These are phyloP conservation scores for Prunus salicina DNA, from an alignment of 306 rosid genomes.

Conservation along the genomic window DNA sequence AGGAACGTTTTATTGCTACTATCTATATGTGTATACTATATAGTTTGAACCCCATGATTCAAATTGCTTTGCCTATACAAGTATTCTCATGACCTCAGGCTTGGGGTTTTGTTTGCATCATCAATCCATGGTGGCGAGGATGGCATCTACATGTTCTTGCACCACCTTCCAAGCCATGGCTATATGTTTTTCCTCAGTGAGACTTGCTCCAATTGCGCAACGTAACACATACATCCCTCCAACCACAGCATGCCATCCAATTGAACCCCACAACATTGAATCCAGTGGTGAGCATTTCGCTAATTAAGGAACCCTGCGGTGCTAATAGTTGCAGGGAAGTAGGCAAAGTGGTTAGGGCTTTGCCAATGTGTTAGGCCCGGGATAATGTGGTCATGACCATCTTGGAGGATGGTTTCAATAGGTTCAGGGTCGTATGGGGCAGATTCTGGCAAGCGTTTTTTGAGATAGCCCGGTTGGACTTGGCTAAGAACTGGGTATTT, in stretches of 20 bases:
- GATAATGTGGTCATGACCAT: slow-evolving; percentile 22
- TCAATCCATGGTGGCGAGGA: not conserved
- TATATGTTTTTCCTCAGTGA: slow-evolving; percentile 42
- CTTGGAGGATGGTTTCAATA: slow-evolving; percentile 34
- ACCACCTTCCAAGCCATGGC: slow-evolving; percentile 42
- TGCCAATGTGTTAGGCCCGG: slow-evolving; percentile 51
- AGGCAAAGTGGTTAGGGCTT: slow-evolving; percentile 30
- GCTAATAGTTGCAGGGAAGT: slow-evolving; percentile 19
- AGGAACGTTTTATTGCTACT: no score
- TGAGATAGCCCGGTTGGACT: slow-evolving; percentile 34
- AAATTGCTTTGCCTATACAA: no score
- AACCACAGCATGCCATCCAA: slow-evolving; percentile 38
- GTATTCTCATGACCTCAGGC: no score
- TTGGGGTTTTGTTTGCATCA: no score
- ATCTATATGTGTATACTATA: no score
- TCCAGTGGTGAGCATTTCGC: slow-evolving; percentile 39
- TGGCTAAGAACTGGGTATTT: slow-evolving; percentile 33
- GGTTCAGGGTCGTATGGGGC: slow-evolving; percentile 32
- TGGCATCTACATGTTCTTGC: slow-evolving; percentile 27
- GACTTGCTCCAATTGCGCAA: slow-evolving; percentile 43
- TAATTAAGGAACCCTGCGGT: slow-evolving; percentile 21
- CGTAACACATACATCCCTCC: slow-evolving; percentile 34
- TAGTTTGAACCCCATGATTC: no score
- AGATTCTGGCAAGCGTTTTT: slow-evolving; percentile 13
- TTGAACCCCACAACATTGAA: slow-evolving; percentile 37